Conservation (phyloP, 306 rosid genomes). For the Cotoneaster glaucophyllus region DNA sequence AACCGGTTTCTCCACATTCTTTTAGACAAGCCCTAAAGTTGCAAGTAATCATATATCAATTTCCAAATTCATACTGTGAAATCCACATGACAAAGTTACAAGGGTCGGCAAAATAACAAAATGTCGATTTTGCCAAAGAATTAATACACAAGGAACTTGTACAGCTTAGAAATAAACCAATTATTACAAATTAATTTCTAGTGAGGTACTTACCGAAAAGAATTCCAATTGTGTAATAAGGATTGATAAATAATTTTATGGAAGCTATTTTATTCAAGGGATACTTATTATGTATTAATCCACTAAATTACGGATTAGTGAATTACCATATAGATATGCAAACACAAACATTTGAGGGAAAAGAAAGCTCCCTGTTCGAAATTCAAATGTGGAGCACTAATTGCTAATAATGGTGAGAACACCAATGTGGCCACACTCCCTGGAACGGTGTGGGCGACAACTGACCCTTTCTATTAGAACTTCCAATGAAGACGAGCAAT, state of each 20-base stretch:
- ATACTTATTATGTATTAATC: background rate
- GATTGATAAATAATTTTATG: background rate
- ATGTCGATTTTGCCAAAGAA: background rate
- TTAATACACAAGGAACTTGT: background rate
- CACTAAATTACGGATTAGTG: background rate
- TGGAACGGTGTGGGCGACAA: background rate
- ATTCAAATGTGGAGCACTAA: background rate
- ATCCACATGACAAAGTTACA: background rate
- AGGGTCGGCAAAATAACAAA: background rate
- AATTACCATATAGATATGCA: background rate
- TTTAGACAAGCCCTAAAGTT: constrained; percentile 47
- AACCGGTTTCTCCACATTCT: constrained; percentile 62
- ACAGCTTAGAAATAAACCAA: background rate
- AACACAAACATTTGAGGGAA: background rate
- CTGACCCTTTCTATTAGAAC: background rate
- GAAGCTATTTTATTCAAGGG: background rate
- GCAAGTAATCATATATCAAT: background rate
- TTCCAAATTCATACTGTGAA: background rate
- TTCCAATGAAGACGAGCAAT: background rate
- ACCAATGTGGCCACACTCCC: background rate
- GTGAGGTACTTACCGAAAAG: background rate
- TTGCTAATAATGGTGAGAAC: background rate
- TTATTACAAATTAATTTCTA: background rate
- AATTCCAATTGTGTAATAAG: background rate
- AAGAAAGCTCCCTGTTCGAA: background rate